Percentiles rank a stretch among this genome's conserved stretches.
Evolutionary conservation across 176 grass and related monocot species (phyloP).

Genomic region (Musa acuminata): DNA sequence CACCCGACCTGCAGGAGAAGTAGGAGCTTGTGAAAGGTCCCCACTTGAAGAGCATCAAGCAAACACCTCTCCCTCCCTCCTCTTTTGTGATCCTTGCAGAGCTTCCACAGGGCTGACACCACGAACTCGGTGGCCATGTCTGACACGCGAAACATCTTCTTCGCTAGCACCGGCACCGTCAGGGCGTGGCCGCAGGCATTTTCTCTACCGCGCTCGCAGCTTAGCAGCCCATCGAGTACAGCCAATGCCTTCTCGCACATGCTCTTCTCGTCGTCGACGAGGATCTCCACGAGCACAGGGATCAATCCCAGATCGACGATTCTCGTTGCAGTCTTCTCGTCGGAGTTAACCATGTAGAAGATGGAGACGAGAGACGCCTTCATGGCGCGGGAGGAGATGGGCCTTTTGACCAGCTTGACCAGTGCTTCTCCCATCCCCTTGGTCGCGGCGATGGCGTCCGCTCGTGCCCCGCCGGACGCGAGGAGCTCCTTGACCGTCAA

Average conservation of each 20-base stretch:
- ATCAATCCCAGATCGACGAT: slow-evolving; percentile 33
- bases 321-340: not conserved
- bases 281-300: slow-evolving; percentile 35
- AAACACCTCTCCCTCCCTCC: slow-evolving; percentile 21
- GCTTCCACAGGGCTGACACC: slow-evolving; percentile 59
- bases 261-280: slow-evolving; percentile 65
- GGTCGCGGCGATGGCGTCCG: slow-evolving; percentile 22
- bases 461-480: slow-evolving; percentile 18
- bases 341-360: slow-evolving; percentile 35
- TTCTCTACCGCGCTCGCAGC: slow-evolving; percentile 29
- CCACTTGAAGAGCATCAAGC: slow-evolving; percentile 54
- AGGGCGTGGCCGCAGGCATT: slow-evolving; percentile 33
- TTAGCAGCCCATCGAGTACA: slow-evolving; percentile 40
- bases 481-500: slow-evolving; percentile 43
- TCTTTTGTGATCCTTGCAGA: slow-evolving; percentile 44
- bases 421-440: slow-evolving; percentile 25
- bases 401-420: slow-evolving; percentile 34
- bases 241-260: slow-evolving; percentile 68
- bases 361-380: slow-evolving; percentile 44
- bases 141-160: slow-evolving; percentile 55
- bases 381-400: slow-evolving; percentile 45
- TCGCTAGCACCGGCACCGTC: slow-evolving; percentile 55
- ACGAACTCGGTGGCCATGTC: slow-evolving; percentile 64
- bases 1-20: slow-evolving; percentile 80
- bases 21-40: slow-evolving; percentile 75